Conservation (phyloP, 2,329 filamentous ascomycete genomes). For the Clonostachys byssicola region DNA sequence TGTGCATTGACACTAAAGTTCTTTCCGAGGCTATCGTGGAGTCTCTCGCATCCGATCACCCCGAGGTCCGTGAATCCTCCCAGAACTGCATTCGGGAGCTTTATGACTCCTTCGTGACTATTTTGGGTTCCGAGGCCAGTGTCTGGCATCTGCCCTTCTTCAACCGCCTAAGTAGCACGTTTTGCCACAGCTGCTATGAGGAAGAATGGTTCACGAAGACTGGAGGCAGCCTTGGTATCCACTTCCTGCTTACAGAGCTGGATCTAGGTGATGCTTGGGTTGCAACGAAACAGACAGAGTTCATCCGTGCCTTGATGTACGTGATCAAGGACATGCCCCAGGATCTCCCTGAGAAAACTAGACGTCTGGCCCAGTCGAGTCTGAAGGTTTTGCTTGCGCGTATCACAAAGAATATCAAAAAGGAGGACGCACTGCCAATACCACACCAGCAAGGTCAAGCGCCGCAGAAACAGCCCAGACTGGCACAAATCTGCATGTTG, state of each 20-base stretch:
- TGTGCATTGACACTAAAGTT: constrained; percentile 81
- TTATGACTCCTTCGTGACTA: constrained; percentile 68
- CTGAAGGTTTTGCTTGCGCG: constrained; percentile 74
- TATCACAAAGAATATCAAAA: constrained; percentile 75
- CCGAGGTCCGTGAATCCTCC: constrained; percentile 76
- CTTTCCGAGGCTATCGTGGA: constrained; percentile 89
- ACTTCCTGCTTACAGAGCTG: constrained; percentile 78
- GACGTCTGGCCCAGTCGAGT: constrained; percentile 77
- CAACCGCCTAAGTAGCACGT: constrained; percentile 72
- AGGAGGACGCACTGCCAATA: constrained; percentile 58
- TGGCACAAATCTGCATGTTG: constrained; percentile 75
- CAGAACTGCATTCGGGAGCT: constrained; percentile 75
- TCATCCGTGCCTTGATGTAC: constrained; percentile 88
- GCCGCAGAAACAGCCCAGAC: constrained; percentile 48
- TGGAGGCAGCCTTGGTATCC: constrained; percentile 86
- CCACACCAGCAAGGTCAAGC: constrained; percentile 35
- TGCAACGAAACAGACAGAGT: constrained; percentile 75
- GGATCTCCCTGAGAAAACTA: constrained; percentile 86
- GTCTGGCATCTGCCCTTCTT: constrained; percentile 82
- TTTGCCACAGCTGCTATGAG: constrained; percentile 93
- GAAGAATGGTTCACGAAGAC: constrained; percentile 99
- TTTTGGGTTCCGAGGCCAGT: constrained; percentile 72
- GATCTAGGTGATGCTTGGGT: constrained; percentile 84
- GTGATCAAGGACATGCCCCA: constrained; percentile 98
- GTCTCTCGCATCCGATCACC: constrained; percentile 80